Conservation (phyloP, 495 filamentous ascomycete species). For the Hypoxylon cercidicola region DNA sequence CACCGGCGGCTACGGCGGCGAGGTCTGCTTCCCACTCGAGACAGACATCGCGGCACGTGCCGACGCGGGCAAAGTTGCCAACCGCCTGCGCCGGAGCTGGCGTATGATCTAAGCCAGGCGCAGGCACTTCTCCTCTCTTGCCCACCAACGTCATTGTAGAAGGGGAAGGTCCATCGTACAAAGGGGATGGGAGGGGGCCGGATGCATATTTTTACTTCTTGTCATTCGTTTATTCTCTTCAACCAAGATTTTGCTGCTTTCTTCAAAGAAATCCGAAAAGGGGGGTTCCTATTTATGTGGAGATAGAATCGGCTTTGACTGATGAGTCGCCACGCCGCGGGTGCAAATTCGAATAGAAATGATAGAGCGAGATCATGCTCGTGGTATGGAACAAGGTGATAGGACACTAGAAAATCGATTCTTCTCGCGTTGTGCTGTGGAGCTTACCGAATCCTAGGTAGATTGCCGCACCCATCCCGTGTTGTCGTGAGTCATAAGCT, state of each 20-base stretch:
- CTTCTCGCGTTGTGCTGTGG: too few relatives aligned
- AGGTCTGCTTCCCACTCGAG: slow-evolving; percentile 28
- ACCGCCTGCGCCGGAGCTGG: slow-evolving; percentile 30
- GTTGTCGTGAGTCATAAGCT: not conserved
- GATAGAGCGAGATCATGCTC: not conserved
- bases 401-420: too few relatives aligned
- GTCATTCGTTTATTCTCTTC: slow-evolving; percentile 28
- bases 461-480: too few relatives aligned
- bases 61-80: slow-evolving; percentile 5
- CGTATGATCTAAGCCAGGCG: slow-evolving; percentile 14
- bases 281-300: not conserved
- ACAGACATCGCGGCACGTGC: not conserved
- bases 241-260: slow-evolving; percentile 3
- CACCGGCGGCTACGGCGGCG: slow-evolving; percentile 30
- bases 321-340: not conserved
- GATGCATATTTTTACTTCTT: slow-evolving; percentile 36
- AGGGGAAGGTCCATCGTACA: slow-evolving; percentile 20
- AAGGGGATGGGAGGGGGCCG: slow-evolving; percentile 7
- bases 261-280: slow-evolving; percentile 4
- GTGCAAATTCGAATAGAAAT: not conserved
- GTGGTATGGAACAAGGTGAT: not conserved
- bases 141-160: not conserved
- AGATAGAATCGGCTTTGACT: slow-evolving; percentile 1
- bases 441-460: too few relatives aligned
- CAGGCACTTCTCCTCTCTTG: not conserved